phyloP scores from a whole-genome alignment of 2,329 filamentous ascomycete species.

The Epichloe brachyelytri region DNA sequence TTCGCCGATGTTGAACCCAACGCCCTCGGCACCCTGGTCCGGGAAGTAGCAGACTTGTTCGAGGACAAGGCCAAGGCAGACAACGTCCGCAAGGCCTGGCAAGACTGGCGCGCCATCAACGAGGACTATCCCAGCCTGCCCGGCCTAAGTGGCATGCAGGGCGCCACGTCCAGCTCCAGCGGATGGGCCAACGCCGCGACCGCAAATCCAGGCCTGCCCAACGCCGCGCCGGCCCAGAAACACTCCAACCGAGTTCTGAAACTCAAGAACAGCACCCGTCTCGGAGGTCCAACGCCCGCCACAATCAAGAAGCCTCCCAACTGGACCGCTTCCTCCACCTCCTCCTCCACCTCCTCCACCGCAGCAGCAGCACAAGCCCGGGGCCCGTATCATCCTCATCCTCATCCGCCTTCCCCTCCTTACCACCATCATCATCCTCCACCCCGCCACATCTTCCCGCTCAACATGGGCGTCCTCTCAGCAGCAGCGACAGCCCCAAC shows the following conservation, averaged over 20 bases:
- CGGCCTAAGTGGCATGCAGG: conserved; percentile 55
- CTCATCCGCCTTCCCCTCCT: neutral
- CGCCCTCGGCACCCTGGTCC: conserved; percentile 76
- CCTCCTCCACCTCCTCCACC: neutral
- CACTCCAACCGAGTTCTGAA: conserved; percentile 43
- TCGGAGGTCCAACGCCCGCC: conserved; percentile 22
- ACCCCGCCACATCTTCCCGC: conserved; percentile 19
- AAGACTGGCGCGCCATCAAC: conserved; percentile 89
- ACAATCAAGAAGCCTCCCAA: neutral
- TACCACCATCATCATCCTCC: conserved; percentile 16
- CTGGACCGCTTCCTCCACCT: neutral
- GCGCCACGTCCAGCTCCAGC: conserved; percentile 40
- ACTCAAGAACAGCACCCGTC: conserved; percentile 44
- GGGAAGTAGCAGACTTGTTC: conserved; percentile 86
- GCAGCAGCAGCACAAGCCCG: conserved; percentile 1
- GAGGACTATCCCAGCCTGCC: conserved; percentile 90
- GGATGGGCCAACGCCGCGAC: conserved; percentile 48
- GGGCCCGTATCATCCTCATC: neutral
- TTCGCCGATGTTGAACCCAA: conserved; percentile 67
- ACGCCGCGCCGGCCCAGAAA: conserved; percentile 29
- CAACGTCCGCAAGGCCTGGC: conserved; percentile 70
- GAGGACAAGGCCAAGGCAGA: conserved; percentile 68
- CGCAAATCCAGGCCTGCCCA: conserved; percentile 37
- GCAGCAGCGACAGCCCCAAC: conserved; percentile 21
- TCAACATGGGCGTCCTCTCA: conserved; percentile 17